These are phyloP conservation scores for Dillenia turbinata DNA, from an alignment of 164 flowering plant genomes.

Conservation along the genomic window DNA sequence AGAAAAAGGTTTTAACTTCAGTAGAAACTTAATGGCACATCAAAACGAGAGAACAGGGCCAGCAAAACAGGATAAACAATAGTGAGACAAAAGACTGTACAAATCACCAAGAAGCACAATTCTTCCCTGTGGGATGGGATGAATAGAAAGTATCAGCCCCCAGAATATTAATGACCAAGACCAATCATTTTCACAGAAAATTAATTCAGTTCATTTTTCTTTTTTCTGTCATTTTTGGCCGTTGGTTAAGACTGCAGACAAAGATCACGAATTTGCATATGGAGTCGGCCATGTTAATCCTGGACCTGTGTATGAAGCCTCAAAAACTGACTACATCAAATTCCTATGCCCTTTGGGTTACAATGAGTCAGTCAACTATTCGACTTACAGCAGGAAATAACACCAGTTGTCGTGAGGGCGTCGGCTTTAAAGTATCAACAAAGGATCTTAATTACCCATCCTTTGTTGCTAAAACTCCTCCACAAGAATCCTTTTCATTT, in stretches of 20 bases:
- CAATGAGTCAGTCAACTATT: background rate
- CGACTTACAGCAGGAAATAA: constrained; percentile 7
- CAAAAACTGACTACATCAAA: constrained; percentile 17
- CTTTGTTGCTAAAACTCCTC: background rate
- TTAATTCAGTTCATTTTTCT: too few species aligned
- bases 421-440: background rate
- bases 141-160: background rate
- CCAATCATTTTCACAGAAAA: background rate
- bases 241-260: too few species aligned
- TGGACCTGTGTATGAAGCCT: constrained; percentile 30
- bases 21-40: too few species aligned
- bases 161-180: background rate
- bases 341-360: constrained; percentile 20
- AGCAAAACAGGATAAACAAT: background rate
- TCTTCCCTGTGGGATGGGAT: background rate
- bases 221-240: too few species aligned
- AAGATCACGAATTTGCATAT: too few species aligned
- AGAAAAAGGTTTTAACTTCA: too few species aligned
- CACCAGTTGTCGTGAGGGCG: constrained; percentile 1
- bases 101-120: too few species aligned
- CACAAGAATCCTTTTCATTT: background rate
- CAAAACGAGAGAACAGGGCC: background rate
- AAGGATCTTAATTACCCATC: constrained; percentile 22
- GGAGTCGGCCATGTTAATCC: constrained; percentile 30
- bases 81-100: background rate